Conservation (phyloP, 495 filamentous ascomycete species). For the Penicillium ucsense region DNA sequence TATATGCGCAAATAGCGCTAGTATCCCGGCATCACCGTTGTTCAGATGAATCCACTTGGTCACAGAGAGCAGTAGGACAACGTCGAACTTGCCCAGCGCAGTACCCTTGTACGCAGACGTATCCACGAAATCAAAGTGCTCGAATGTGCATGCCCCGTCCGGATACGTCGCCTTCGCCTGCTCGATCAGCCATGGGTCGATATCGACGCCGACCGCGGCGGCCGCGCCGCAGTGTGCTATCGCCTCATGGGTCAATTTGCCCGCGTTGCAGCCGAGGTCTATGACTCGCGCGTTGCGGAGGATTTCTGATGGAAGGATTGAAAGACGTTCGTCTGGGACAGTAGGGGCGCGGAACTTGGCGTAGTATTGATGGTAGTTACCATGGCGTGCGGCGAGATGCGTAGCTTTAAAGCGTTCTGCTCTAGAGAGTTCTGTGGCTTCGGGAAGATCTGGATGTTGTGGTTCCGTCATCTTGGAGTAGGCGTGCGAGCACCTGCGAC, state of each 20-base stretch:
- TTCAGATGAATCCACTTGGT: slow-evolving; percentile 23
- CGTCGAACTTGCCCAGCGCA: slow-evolving; percentile 21
- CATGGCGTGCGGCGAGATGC: slow-evolving; percentile 21
- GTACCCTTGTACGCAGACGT: slow-evolving; percentile 43
- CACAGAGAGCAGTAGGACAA: slow-evolving; percentile 20
- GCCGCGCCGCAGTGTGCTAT: slow-evolving; percentile 18
- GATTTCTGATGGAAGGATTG: slow-evolving; percentile 19
- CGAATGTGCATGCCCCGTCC: slow-evolving; percentile 19
- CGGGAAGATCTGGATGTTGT: slow-evolving; percentile 3
- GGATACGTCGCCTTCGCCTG: slow-evolving; percentile 20
- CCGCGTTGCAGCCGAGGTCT: slow-evolving; percentile 22
- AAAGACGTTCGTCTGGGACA: slow-evolving; percentile 20
- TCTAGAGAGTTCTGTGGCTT: slow-evolving; percentile 16
- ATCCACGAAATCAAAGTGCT: slow-evolving; percentile 37
- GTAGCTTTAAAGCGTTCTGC: slow-evolving; percentile 25
- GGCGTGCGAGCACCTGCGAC: neutral
- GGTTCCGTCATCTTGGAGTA: slow-evolving; percentile 15
- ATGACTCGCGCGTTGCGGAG: slow-evolving; percentile 19
- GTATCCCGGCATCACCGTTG: slow-evolving; percentile 19
- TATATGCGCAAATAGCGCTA: slow-evolving; percentile 18
- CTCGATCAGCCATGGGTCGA: slow-evolving; percentile 21
- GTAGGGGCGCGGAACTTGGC: slow-evolving; percentile 19
- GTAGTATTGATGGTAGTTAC: slow-evolving; percentile 25
- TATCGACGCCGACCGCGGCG: slow-evolving; percentile 21
- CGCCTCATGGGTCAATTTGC: slow-evolving; percentile 19